phyloP scores from a whole-genome alignment of 2,329 filamentous ascomycete species.

The Parafenestella ontariensis region DNA sequence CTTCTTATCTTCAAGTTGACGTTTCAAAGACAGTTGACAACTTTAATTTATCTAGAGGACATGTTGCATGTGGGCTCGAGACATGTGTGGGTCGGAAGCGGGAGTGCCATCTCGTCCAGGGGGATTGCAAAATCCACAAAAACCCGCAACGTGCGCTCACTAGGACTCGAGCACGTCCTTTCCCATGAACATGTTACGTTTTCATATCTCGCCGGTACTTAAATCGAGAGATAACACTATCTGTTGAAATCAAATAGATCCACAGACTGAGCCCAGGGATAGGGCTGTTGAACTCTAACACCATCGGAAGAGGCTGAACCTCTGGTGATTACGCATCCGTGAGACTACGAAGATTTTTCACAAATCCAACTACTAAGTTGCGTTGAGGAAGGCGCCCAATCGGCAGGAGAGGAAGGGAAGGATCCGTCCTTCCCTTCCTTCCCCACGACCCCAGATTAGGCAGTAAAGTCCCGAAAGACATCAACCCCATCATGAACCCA shows the following conservation, averaged over 20 bases:
- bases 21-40: too few relatives aligned
- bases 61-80: not conserved
- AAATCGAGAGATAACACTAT: conserved; percentile 6
- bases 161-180: not conserved
- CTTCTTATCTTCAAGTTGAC: too few relatives aligned
- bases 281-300: too few relatives aligned
- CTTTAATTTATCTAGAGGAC: too few relatives aligned
- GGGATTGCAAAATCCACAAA: conserved; percentile 6
- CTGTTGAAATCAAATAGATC: not conserved
- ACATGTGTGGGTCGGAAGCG: not conserved
- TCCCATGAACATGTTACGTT: conserved; percentile 10
- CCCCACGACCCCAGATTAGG: conserved; percentile 6
- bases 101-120: not conserved
- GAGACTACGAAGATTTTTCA: too few relatives aligned
- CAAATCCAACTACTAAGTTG: too few relatives aligned
- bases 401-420: not conserved
- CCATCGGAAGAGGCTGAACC: too few relatives aligned
- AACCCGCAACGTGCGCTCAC: too few relatives aligned
- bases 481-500: conserved; percentile 2
- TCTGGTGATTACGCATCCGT: too few relatives aligned
- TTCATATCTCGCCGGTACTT: not conserved
- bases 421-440: not conserved
- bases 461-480: not conserved
- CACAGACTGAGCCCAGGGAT: too few relatives aligned
- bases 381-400: too few relatives aligned